phyloP scores from a whole-genome alignment of 208 protist genomes.

The Tritrichomonas foetus region DNA sequence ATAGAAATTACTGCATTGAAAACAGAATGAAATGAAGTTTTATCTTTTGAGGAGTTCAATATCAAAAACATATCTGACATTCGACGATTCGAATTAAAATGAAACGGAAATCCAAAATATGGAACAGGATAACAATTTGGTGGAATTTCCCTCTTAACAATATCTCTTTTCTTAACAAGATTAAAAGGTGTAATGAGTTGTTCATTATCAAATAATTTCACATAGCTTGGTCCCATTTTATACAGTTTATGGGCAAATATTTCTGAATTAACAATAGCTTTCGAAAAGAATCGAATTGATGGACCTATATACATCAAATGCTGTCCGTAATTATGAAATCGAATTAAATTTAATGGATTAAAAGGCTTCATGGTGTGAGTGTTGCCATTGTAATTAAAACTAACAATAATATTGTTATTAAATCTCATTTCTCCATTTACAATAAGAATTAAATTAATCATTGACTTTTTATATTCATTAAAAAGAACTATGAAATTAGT shows the following conservation, averaged over 20 bases:
- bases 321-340: not conserved
- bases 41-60: not conserved
- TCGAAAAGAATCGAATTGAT: not conserved
- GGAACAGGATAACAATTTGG: slow-evolving; percentile 18
- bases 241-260: not conserved
- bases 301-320: not conserved
- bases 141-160: not conserved
- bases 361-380: too few species aligned
- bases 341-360: too few species aligned
- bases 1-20: not conserved
- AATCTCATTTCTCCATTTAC: not conserved
- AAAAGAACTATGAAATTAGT: too few species aligned
- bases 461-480: too few species aligned
- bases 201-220: not conserved
- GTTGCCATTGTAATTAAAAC: too few species aligned
- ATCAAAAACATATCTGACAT: not conserved
- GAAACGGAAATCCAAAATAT: slow-evolving; percentile 22
- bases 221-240: not conserved
- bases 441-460: too few species aligned
- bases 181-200: not conserved
- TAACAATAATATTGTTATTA: too few species aligned
- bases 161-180: too few species aligned
- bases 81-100: not conserved
- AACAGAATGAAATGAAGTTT: not conserved
- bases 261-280: not conserved